A percentile compares a stretch with the other conserved stretches of the same genome.
Conservation (phyloP, 1,139 yeast species). For the Protomyces arabidopsidicola region DNA sequence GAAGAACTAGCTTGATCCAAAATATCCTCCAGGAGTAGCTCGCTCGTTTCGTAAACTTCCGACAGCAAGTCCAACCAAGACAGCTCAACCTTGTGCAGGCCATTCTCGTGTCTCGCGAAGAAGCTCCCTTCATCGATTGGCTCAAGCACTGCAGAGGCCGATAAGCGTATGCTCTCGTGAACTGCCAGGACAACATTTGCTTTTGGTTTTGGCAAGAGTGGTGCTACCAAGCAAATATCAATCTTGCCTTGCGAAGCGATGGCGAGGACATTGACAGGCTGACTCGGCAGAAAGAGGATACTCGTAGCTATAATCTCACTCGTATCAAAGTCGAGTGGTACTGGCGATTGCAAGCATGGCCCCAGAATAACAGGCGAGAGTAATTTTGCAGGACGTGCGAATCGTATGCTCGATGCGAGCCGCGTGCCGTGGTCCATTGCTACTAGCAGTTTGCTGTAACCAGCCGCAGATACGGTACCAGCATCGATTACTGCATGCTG, state of each 20-base stretch:
- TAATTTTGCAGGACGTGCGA: constrained; percentile 5
- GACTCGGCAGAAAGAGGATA: constrained; percentile 16
- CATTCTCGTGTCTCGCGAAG: constrained; percentile 4
- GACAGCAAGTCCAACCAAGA: constrained; percentile 11
- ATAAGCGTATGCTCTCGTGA: constrained; percentile 16
- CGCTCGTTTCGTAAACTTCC: constrained; percentile 5
- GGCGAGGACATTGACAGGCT: constrained; percentile 20
- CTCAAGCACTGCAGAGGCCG: not conserved
- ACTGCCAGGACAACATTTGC: not conserved
- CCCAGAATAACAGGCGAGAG: constrained; percentile 19
- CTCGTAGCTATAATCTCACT: constrained; percentile 12
- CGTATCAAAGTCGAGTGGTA: constrained; percentile 26
- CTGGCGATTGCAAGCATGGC: constrained; percentile 27
- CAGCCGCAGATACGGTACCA: constrained; percentile 9
- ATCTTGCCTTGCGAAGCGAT: constrained; percentile 28
- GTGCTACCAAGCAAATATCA: constrained; percentile 25
- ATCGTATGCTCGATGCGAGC: constrained; percentile 1
- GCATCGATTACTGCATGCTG: constrained; percentile 8
- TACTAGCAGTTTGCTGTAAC: not conserved
- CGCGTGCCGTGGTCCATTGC: constrained; percentile 16
- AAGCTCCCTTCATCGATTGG: not conserved
- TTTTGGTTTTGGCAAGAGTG: not conserved
- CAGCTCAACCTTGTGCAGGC: constrained; percentile 6
- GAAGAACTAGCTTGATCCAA: not conserved
- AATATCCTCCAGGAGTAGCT: not conserved